Conservation (phyloP, 192 early-diverging fungal species). For the Linnemannia schmuckeri region DNA sequence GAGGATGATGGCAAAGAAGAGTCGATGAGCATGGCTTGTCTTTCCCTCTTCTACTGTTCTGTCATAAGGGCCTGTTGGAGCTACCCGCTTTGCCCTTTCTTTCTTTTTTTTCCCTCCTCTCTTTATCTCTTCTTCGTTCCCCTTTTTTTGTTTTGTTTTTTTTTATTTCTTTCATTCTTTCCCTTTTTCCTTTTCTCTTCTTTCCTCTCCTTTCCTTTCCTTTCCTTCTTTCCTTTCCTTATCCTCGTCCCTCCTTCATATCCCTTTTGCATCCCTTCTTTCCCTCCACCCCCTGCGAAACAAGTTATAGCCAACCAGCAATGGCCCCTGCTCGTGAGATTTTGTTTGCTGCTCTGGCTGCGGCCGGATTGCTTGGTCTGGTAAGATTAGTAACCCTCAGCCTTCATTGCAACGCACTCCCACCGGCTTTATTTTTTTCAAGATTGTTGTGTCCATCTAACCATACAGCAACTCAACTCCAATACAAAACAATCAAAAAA, state of each 20-base stretch:
- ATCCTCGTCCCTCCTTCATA: background rate
- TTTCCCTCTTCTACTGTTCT: background rate
- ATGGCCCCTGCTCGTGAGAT: conserved; percentile 11
- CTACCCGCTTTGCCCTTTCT: background rate
- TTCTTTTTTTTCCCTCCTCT: background rate
- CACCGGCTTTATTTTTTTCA: background rate
- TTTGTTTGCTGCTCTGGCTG: background rate
- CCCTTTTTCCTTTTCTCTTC: background rate
- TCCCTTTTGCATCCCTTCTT: background rate
- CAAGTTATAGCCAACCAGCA: background rate
- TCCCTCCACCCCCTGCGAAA: background rate
- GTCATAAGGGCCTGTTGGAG: background rate
- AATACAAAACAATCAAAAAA: too few species aligned
- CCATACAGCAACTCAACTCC: background rate
- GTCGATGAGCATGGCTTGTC: background rate
- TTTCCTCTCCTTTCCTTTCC: background rate
- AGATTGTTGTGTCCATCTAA: background rate
- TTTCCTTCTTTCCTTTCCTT: background rate
- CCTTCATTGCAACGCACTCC: background rate
- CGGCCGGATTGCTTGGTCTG: conserved; percentile 1
- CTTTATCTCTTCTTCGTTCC: background rate
- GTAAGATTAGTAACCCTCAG: background rate
- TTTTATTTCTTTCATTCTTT: background rate
- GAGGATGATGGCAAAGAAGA: background rate
- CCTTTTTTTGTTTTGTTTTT: background rate